Base-by-base conservation (phyloP, 2,329 filamentous ascomycete species). In the Rutstroemia sp. region DNA sequence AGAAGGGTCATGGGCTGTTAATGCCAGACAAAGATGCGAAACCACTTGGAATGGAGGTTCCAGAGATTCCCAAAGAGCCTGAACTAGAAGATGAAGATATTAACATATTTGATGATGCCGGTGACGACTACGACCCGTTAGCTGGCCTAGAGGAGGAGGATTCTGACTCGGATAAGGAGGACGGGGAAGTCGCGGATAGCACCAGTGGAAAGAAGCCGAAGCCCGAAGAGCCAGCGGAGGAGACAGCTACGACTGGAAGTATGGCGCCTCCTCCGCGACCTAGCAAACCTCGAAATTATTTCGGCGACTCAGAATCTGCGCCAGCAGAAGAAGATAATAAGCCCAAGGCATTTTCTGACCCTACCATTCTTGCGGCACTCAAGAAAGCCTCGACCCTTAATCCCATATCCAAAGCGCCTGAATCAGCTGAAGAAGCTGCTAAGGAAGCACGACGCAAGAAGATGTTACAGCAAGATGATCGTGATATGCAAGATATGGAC, bases 401-500 rank as follows among this genome's bases (percentile, higher is more conserved):
- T 71, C 76, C 75, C 58, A 70, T 69, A 63, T 68, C 69, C 19
- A 70, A 71, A 7, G 70, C 69, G 7, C 70, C 72, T 2, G 72
- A 73, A 4, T 69, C 67, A 39, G 71, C 69, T 12, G 74, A 78
- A 60, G 77, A 78, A 58, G 72, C 74, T 5, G 82, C 82, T 1
- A 81, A 84, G 59, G 81, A 86, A 60, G 84, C 85, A 50, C 85
- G 87, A 7, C 82, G 86, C 52, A 86, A 83, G 70, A 86, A 82
- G 62, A 87, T 96, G 75, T 76, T 96, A 5, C 77, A 85, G 64
- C 79, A 79, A 58, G 82, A 85, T 55, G 87, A 88, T 63, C 82
- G 92, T 49, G 92, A 97, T 69, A 83, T 91, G 49, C 85, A 92
- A 57, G 92, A 99, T 72, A 80, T 99, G 73, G 94, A 99, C 67